phyloP scores from a whole-genome alignment of 257 asterid species.

The Parsonsia alboflavescens region DNA sequence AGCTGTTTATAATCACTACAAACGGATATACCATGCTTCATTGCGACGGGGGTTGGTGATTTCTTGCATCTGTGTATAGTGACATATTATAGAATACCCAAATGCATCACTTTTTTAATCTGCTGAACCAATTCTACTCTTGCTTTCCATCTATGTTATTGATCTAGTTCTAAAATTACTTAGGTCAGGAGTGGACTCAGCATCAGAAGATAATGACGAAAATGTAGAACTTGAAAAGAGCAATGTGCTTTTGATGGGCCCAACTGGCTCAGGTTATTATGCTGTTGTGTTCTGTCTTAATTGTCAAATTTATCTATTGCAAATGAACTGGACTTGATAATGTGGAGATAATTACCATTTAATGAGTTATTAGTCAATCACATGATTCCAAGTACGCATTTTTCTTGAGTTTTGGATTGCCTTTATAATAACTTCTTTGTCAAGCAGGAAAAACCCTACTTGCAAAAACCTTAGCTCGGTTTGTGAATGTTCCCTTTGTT shows the following conservation, averaged over 20 bases:
- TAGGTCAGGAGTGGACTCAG: conserved; percentile 66
- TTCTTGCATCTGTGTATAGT: conserved; percentile 15
- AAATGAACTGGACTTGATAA: not conserved
- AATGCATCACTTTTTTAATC: conserved; percentile 12
- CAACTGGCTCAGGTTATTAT: conserved; percentile 83
- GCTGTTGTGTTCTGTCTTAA: conserved; percentile 7
- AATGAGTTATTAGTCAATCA: not conserved
- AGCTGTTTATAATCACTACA: conserved; percentile 89
- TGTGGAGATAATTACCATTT: not conserved
- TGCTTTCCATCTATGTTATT: not conserved
- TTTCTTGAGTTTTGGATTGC: conserved; percentile 18
- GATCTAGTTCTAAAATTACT: conserved; percentile 18
- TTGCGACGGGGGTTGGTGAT: conserved; percentile 63
- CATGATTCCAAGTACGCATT: not conserved
- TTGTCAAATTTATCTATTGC: conserved; percentile 12
- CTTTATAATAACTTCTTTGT: conserved; percentile 19
- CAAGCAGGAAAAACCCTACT: conserved; percentile 83
- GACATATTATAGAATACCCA: not conserved
- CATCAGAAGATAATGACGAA: conserved; percentile 49
- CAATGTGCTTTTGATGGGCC: conserved; percentile 95
- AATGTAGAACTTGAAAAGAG: conserved; percentile 86
- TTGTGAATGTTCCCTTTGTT: conserved; percentile 93
- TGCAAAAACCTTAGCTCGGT: conserved; percentile 92
- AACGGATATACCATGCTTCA: conserved; percentile 70
- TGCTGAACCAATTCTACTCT: not conserved